Evolutionary conservation across 306 rosid genomes (phyloP).

Genomic region (Acacia crassicarpa): DNA sequence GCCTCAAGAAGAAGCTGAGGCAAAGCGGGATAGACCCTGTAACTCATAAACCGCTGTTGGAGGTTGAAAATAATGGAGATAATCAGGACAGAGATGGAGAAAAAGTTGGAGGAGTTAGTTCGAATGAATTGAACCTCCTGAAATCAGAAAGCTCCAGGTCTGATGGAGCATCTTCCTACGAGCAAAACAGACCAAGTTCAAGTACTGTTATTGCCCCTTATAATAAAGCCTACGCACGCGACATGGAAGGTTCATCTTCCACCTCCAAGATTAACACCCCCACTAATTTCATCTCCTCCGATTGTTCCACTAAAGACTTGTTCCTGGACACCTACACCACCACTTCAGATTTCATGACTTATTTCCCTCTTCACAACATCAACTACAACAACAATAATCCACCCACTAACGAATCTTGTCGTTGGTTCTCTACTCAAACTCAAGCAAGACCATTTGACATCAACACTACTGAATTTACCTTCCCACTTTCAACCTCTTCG

Average conservation of each 20-base stretch:
- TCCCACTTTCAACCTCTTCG: conserved; percentile 42
- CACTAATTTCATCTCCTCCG: conserved; percentile 18
- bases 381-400: conserved; percentile 14
- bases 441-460: conserved; percentile 38
- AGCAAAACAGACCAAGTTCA: conserved; percentile 38
- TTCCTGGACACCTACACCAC: conserved; percentile 39
- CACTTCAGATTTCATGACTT: conserved; percentile 44
- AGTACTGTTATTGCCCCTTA: conserved; percentile 11
- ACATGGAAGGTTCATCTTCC: conserved; percentile 28
- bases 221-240: conserved; percentile 12
- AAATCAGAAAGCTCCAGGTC: conserved; percentile 50
- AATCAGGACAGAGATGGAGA: conserved; percentile 34
- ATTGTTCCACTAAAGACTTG: conserved; percentile 35
- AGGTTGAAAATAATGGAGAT: conserved; percentile 46
- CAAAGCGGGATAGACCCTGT: conserved; percentile 88
- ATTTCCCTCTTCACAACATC: conserved; percentile 50
- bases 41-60: conserved; percentile 63
- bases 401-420: conserved; percentile 30
- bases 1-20: conserved; percentile 79
- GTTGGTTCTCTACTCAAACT: conserved; percentile 43
- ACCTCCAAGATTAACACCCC: conserved; percentile 27
- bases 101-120: conserved; percentile 28
- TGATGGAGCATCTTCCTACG: conserved; percentile 45
- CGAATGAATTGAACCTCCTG: conserved; percentile 48
- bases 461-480: conserved; percentile 41